Conservation (phyloP, 148 eudicot genomes). For the Bassia scoparia region DNA sequence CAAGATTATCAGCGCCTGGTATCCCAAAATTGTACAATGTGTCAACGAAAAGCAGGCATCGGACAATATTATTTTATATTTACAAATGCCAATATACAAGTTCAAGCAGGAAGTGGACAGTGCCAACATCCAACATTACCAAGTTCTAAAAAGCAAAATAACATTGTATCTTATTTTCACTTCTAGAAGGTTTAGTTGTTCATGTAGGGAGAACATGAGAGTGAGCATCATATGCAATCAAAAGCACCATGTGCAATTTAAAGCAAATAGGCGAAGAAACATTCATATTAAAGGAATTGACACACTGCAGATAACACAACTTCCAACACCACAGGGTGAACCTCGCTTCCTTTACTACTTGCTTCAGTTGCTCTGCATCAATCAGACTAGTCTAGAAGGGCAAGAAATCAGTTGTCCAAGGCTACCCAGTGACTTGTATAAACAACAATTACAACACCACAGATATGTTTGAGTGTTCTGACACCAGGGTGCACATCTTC, state of each 20-base stretch:
- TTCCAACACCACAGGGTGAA: not conserved
- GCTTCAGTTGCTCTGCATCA: not conserved
- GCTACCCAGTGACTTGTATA: too few relatives aligned
- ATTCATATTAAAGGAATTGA: not conserved
- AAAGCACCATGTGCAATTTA: too few relatives aligned
- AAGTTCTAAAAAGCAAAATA: too few relatives aligned
- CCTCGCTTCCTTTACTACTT: not conserved
- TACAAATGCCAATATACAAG: not conserved
- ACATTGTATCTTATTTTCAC: too few relatives aligned
- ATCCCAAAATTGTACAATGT: not conserved
- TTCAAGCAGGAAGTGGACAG: not conserved
- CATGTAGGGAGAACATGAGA: too few relatives aligned
- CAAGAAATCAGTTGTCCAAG: too few relatives aligned
- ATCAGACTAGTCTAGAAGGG: not conserved
- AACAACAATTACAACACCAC: too few relatives aligned
- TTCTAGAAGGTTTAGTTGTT: too few relatives aligned
- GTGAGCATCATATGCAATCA: too few relatives aligned
- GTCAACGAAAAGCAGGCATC: not conserved
- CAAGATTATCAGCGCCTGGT: conserved; percentile 28
- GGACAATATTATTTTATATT: not conserved
- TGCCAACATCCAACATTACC: too few relatives aligned
- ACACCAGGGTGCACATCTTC: not conserved
- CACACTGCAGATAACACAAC: not conserved
- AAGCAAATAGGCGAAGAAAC: too few relatives aligned
- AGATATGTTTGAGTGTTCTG: too few relatives aligned